Evolutionary conservation across 2,329 filamentous ascomycete genomes (phyloP), one percentile per base, ranked within the genome.

Genomic region (Alternaria longipes): DNA sequence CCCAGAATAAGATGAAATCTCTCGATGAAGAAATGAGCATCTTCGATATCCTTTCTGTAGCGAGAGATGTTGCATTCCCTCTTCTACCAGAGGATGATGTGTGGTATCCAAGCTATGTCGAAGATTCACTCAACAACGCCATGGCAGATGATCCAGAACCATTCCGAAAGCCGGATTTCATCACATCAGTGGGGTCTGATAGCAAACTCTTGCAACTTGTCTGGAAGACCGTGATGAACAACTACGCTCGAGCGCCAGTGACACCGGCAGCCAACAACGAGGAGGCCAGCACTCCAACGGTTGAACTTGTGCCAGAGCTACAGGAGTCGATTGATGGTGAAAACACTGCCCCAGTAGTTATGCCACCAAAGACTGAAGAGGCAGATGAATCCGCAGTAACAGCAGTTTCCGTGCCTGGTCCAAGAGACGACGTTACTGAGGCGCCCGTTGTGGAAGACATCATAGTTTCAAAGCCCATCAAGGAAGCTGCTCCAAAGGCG

Each of bases 161-260:
- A 1, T 75, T 75, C 38, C 55, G 55, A 18, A 63, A 57, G 24
- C 62, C 69, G 1, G 68, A 66, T 3, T 74, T 75, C 36, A 68
- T 70, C 24, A 69, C 72, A 14, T 64, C 66, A 26, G 62, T 76
- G 11, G 69, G 71, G 22, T 72, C 71, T 0, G 70, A 75, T 18
- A 68, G 66, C 6, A 69, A 58, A 41, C 66, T 73, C n/a, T 59
- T 73, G 0, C 67, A 72, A 8, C 66, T 75, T 5, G 68, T 75
- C 1, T 72, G 74, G 71, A 69, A 65, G 32, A 71, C 72, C 2
- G 69, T 76, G 11, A 69, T 74, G 55, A 70, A 67, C 12, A 68
- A 63, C 12, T 70, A 63, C 34, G 50, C 67, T 8, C 28, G 26
- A 8, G 54, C 28, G 14, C 49, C 34, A 6, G 49, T 40, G 2